Evolutionary conservation across 2,329 filamentous ascomycete genomes (phyloP).

Genomic region (Akanthomyces dipterigenus): DNA sequence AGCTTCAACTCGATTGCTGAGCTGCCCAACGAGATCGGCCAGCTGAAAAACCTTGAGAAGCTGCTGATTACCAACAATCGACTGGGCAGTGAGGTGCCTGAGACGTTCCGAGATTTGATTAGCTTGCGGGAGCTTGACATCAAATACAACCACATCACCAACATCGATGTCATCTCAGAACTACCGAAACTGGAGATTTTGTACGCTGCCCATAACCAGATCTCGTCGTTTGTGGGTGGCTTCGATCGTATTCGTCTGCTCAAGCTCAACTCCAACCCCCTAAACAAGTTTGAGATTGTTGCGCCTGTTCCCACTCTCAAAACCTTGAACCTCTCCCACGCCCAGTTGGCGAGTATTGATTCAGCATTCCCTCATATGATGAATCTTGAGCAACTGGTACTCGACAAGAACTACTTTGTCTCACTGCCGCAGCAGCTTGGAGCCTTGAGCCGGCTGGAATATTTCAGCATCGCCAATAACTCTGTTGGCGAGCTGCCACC

Average conservation of each 20-base stretch:
- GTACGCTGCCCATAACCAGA: conserved; percentile 84
- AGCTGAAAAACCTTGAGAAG: conserved; percentile 72
- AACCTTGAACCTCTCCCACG: conserved; percentile 81
- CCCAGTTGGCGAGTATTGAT: conserved; percentile 85
- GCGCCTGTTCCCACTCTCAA: conserved; percentile 74
- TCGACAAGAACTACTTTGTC: conserved; percentile 95
- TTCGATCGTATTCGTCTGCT: conserved; percentile 79
- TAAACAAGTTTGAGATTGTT: conserved; percentile 85
- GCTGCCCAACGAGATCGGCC: conserved; percentile 72
- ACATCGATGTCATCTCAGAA: conserved; percentile 78
- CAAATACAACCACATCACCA: conserved; percentile 84
- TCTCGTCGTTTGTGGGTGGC: conserved; percentile 83
- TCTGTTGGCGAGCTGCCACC: conserved; percentile 74
- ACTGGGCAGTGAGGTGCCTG: conserved; percentile 66
- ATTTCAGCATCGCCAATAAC: conserved; percentile 92
- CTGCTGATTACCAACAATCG: conserved; percentile 96
- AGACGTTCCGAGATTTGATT: conserved; percentile 63
- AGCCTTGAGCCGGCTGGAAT: conserved; percentile 72
- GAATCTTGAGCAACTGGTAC: conserved; percentile 76
- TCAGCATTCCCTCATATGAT: conserved; percentile 81
- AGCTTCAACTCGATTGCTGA: conserved; percentile 88
- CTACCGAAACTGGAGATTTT: conserved; percentile 83
- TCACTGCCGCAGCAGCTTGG: conserved; percentile 82
- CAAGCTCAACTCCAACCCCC: conserved; percentile 88
- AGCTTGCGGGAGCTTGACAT: conserved; percentile 88